Evolutionary conservation across 805 yeast genomes (phyloP).

Genomic region (Schizosaccharomyces japonicus): DNA sequence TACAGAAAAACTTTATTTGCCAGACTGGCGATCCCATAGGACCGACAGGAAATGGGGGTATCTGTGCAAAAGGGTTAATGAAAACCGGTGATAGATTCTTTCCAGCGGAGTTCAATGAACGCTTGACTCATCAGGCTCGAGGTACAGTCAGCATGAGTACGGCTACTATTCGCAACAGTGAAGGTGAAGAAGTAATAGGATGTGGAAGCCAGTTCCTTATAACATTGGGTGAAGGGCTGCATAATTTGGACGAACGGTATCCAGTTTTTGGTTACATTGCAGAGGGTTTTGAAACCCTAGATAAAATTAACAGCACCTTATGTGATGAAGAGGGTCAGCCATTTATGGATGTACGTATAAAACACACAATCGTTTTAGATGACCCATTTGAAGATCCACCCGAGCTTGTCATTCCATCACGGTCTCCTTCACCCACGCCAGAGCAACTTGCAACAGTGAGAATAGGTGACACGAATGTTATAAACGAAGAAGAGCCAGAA

Average conservation of each 20-base stretch:
- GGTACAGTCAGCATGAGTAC: slow-evolving; percentile 19
- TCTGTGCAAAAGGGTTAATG: slow-evolving; percentile 16
- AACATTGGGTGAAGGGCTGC: slow-evolving; percentile 37
- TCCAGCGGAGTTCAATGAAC: slow-evolving; percentile 13
- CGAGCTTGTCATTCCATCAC: slow-evolving; percentile 12
- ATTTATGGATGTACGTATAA: slow-evolving; percentile 27
- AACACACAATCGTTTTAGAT: slow-evolving; percentile 26
- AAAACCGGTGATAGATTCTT: slow-evolving; percentile 8
- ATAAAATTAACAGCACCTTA: slow-evolving; percentile 20
- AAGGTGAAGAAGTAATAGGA: slow-evolving; percentile 7
- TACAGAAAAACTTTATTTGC: slow-evolving; percentile 20
- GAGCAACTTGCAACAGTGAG: slow-evolving; percentile 18
- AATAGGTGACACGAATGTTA: slow-evolving; percentile 11
- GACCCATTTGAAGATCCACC: slow-evolving; percentile 28
- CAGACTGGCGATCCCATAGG: slow-evolving; percentile 28
- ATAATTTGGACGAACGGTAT: slow-evolving; percentile 43
- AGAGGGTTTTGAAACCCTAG: slow-evolving; percentile 26
- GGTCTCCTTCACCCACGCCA: slow-evolving; percentile 20
- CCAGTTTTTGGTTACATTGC: slow-evolving; percentile 26
- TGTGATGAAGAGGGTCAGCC: slow-evolving; percentile 23
- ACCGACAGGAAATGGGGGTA: slow-evolving; percentile 19
- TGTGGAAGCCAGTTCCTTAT: slow-evolving; percentile 20
- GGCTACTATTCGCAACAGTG: not conserved
- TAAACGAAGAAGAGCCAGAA: slow-evolving; percentile 11
- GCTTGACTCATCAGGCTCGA: slow-evolving; percentile 12